Evolutionary conservation across 305 asterid genomes (phyloP), one percentile per base, ranked within the genome.

Genomic region (Fraxinus xanthoxyloides): DNA sequence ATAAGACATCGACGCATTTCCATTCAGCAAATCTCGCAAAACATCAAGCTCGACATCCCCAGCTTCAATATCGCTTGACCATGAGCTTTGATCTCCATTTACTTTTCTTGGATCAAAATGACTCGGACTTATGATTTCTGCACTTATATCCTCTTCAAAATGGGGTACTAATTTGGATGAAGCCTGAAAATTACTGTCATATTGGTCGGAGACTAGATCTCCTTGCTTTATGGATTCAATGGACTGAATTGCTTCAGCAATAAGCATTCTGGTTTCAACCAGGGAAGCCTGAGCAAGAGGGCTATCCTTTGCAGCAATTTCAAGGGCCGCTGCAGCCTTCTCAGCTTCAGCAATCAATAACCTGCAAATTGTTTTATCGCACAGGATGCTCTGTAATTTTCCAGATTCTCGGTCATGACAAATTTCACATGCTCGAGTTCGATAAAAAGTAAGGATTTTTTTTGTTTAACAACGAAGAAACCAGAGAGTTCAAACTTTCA

Each of bases 311-410:
- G 94, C 95, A 76, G 98, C 94, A 75, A 74, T 78, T 87, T 93
- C 98, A 23, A 96, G 97, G 46, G 94, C 92, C 80, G 86, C 84
- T 6, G 97, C 97, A 32, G 98, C 99, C 76, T 92, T 94, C 91
- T 92, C 97, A 77, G 99, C 98, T 90, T 93, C 98, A 72, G 93
- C 92, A 77, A 95, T 95, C 92, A 95, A 84, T 80, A 85, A 84
- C 90, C 99, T 95, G 92, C 76, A 85, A 56, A 56, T 24, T 75
- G 73, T 61, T 75, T 28, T 28, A 12, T 69, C 38, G 13, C 75
- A 69, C 21, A 69, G 35, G 21, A 30, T 69, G 2, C 19, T 0
- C 73, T 4, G 31, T 24, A 26, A 67, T 9, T 67, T 28, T 24
- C 19, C 19, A 67, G 36, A 67, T 17, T 67, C 36, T 9, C 35